These are phyloP conservation scores for Penicillium decumbens DNA, from an alignment of 2,329 filamentous ascomycete species.

Conservation along the genomic window DNA sequence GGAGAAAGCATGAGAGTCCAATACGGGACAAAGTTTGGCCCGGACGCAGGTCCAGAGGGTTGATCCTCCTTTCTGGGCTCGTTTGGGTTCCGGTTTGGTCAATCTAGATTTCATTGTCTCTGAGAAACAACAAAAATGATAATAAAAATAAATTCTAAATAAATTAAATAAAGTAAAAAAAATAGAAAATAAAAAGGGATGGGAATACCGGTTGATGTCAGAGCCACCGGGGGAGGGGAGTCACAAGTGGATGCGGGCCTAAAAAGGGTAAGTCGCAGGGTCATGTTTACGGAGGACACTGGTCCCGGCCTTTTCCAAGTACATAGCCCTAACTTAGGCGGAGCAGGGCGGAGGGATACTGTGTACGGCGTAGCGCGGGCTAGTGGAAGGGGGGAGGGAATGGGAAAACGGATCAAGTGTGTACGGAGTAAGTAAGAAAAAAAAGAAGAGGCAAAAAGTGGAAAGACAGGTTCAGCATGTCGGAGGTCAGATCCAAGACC, in stretches of 20 bases:
- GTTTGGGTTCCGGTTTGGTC: slow-evolving; percentile 33
- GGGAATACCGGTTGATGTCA: slow-evolving; percentile 37
- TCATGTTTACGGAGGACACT: slow-evolving; percentile 23
- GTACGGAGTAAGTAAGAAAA: background rate
- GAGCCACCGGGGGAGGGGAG: slow-evolving; percentile 26
- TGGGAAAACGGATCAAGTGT: background rate
- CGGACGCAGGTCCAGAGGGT: slow-evolving; percentile 39
- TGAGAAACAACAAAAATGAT: background rate
- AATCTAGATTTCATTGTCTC: slow-evolving; percentile 21
- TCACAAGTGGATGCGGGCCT: slow-evolving; percentile 33
- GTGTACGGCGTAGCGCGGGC: slow-evolving; percentile 10
- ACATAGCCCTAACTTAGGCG: slow-evolving; percentile 5
- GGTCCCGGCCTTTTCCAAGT: background rate
- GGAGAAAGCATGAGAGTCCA: slow-evolving; percentile 28
- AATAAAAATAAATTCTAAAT: slow-evolving; percentile 6
- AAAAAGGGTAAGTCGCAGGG: slow-evolving; percentile 25
- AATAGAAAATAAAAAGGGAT: slow-evolving; percentile 13
- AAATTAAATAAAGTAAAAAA: slow-evolving; percentile 4
- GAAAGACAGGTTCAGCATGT: slow-evolving; percentile 10
- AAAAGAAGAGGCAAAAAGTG: slow-evolving; percentile 5
- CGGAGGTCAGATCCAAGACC: slow-evolving; percentile 20
- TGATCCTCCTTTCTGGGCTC: slow-evolving; percentile 38
- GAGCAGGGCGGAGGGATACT: slow-evolving; percentile 16
- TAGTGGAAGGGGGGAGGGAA: slow-evolving; percentile 5
- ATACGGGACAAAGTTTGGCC: slow-evolving; percentile 36